phyloP scores from a whole-genome alignment of 1,284 basidiomycete species.

The Cystobasidiaceae sp. region DNA sequence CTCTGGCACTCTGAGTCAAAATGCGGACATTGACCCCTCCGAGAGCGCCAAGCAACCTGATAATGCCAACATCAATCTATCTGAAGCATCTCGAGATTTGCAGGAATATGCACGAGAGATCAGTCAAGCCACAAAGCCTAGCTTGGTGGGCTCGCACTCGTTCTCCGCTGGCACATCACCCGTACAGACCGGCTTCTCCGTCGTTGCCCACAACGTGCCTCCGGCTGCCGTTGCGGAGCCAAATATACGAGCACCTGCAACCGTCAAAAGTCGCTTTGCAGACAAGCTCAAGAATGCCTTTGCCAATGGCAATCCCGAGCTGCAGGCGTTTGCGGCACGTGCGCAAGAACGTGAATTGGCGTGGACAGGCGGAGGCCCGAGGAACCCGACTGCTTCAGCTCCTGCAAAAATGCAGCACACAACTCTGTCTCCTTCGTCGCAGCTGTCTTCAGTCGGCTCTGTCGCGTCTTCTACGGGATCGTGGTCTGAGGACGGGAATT shows the following conservation, averaged over 20 bases:
- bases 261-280: slow-evolving; percentile 34
- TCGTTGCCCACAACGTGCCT: background rate
- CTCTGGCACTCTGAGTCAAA: background rate
- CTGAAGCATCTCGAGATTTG: slow-evolving; percentile 7
- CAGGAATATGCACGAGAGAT: slow-evolving; percentile 29
- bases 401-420: slow-evolving; percentile 40
- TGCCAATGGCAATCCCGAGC: slow-evolving; percentile 41
- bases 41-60: background rate
- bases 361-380: slow-evolving; percentile 30
- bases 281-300: slow-evolving; percentile 39
- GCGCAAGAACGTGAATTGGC: slow-evolving; percentile 37
- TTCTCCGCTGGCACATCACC: background rate
- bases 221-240: background rate
- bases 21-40: background rate
- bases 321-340: slow-evolving; percentile 40
- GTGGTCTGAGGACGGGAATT: slow-evolving; percentile 28
- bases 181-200: too few species aligned
- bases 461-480: slow-evolving; percentile 23
- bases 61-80: background rate
- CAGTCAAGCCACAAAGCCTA: slow-evolving; percentile 18
- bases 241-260: background rate
- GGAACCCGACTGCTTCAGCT: slow-evolving; percentile 36
- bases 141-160: background rate
- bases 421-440: slow-evolving; percentile 8
- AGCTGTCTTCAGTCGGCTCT: slow-evolving; percentile 28